Base-by-base conservation (phyloP, 2,329 filamentous ascomycete species). In the Lachnellula willkommii region DNA sequence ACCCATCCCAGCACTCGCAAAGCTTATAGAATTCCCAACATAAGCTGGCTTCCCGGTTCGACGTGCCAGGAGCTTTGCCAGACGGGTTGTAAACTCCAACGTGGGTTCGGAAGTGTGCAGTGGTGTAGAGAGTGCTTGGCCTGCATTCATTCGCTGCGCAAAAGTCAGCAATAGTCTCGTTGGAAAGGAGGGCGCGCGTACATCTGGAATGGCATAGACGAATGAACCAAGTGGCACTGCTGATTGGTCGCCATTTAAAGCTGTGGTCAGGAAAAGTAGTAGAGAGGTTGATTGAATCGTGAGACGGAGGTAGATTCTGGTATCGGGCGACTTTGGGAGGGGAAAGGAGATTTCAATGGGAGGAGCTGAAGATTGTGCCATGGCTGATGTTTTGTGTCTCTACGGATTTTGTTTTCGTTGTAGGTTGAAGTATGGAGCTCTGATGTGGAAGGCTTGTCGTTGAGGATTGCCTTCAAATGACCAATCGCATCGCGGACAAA, bases 141-240 rank as follows among this genome's bases (percentile, higher is more conserved):
- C 81, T 72, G 58, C 81, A 58, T 70, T 66, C 24, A 66, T 50
- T 54, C 68, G 64, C 69, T 71, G 46, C 39, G 50, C 8, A 24
- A 32, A 4, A 55, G 26, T 68, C 52, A 68, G 54, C 32, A 20
- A 43, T 46, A 43, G 45, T 15, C 40, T 55, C 50, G 39, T 47
- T 49, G 6, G n/a, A 49, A 26, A 22, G 35, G 22, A 36, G 47
- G 50, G 17, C 15, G 52, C 5, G 69, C 77, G 65, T 75, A 96
- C 94, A 74, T 96, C 88, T 15, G 94, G 93, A 70, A 99, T 82
- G 2, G 92, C 89, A 70, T 96, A 97, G 47, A 97, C 89, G 68
- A 97, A 93, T 50, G 90, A 96, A 3, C 94, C 93, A 72, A 97
- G 79, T 50, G 80, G 75, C 42, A 80, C 75, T 8, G 72, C 68